These are phyloP conservation scores for Saturnispora gosingensis DNA, from an alignment of 805 yeast genomes.

Conservation along the genomic window DNA sequence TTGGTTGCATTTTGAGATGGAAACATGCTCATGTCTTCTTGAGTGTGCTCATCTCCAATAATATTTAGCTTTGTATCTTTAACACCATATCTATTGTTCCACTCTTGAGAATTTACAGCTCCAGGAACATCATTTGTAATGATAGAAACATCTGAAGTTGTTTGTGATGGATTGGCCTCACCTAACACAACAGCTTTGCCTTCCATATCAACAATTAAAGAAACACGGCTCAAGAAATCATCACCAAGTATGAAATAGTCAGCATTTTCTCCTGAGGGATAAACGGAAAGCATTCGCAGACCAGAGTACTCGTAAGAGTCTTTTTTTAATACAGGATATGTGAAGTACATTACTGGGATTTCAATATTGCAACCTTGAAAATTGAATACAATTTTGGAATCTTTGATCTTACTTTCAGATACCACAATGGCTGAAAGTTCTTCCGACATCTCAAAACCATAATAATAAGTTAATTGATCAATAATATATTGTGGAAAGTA, in stretches of 20 bases:
- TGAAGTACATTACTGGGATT: conserved; percentile 33
- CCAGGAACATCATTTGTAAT: conserved; percentile 7
- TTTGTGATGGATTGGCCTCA: conserved; percentile 15
- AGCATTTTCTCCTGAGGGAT: conserved; percentile 16
- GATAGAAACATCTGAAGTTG: neutral
- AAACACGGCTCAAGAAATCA: conserved; percentile 41
- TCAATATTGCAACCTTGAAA: conserved; percentile 45
- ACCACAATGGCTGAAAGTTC: conserved; percentile 35
- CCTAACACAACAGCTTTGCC: conserved; percentile 36
- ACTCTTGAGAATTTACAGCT: neutral
- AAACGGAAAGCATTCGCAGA: conserved; percentile 7
- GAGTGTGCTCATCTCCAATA: neutral
- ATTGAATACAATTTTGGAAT: conserved; percentile 31
- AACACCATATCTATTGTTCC: conserved; percentile 3
- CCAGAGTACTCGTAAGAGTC: conserved; percentile 8
- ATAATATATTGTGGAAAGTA: conserved; percentile 31
- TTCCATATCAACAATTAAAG: conserved; percentile 47
- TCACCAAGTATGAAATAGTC: conserved; percentile 41
- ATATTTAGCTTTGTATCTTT: neutral
- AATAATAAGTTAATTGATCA: conserved; percentile 19
- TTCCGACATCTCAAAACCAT: conserved; percentile 33
- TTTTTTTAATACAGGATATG: conserved; percentile 12
- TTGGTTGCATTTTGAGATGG: neutral
- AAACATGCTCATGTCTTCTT: neutral
- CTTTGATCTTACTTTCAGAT: conserved; percentile 28